Evolutionary conservation across 805 yeast genomes (phyloP), one percentile per base, ranked within the genome.

Genomic region (Candida ipomoeae): DNA sequence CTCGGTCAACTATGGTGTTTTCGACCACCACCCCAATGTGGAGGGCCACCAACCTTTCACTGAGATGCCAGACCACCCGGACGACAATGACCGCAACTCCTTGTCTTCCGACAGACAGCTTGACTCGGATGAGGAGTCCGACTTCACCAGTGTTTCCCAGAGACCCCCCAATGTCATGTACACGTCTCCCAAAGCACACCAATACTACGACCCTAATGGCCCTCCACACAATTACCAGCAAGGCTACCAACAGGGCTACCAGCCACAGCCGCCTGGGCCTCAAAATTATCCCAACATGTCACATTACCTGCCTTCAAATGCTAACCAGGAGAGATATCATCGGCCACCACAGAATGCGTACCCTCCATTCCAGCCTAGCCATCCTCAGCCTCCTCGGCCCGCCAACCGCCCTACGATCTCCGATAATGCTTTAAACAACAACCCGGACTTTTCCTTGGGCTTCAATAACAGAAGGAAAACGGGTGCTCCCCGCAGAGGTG

Each of bases 71-170:
- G 68, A 63, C 50, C 52, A 58, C 18, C 56, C 51, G 13, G 48
- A 41, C 21, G 33, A 11, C 17, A 50, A 44, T 6, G 61, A 56
- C 40, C 35, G 44, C 13, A 48, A 23, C 39, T 54, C 58, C 2
- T 40, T 40, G 41, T 36, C 35, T 15, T 53, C 43, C 23, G 53
- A 44, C 13, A 38, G 50, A 17, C 54, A 52, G 26, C 32, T 57
- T 17, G 70, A 65, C 44, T 73, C 77, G 0, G 78, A 73, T 53
- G 62, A 62, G 32, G 81, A 74, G 43, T 85, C 92, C 0, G 85
- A 84, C 60, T 84, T 87, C 65, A 86, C 94, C 1, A 83, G 89
- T 47, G 87, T 87, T 1, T 84, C 91, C 6, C 92, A 86, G 66
- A 73, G 92, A 62, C 90, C 84, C 26, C 75, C 82, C 14, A 86